These are phyloP conservation scores for Phaseolus lunatus DNA, from an alignment of 306 rosid genomes.

Conservation along the genomic window DNA sequence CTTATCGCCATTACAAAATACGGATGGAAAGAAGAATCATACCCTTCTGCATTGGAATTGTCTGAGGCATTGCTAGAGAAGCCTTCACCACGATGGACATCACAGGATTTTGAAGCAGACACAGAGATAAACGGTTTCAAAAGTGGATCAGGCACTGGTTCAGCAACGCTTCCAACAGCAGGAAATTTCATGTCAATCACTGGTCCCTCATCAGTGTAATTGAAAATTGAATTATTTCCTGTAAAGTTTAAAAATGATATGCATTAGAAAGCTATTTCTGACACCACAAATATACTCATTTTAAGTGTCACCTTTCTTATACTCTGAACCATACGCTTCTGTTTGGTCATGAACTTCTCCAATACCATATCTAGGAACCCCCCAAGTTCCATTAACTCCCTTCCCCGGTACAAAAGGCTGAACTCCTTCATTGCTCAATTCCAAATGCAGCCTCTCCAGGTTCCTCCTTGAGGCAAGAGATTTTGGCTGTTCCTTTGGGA, in stretches of 20 bases:
- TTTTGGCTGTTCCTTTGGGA: not conserved
- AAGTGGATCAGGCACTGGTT: not conserved
- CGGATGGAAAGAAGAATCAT: slow-evolving; percentile 8
- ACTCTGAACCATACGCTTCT: not conserved
- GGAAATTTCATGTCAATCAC: not conserved
- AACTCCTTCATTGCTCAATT: not conserved
- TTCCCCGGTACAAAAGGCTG: not conserved
- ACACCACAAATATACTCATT: not conserved
- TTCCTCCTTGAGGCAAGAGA: not conserved
- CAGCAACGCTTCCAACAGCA: not conserved
- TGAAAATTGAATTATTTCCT: slow-evolving; percentile 46
- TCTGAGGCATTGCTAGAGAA: slow-evolving; percentile 40
- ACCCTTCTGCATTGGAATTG: slow-evolving; percentile 57
- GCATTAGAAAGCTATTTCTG: slow-evolving; percentile 19
- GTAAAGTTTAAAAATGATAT: slow-evolving; percentile 34
- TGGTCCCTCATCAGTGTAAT: slow-evolving; percentile 46
- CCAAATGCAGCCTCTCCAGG: not conserved
- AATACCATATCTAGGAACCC: not conserved
- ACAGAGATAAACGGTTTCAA: not conserved
- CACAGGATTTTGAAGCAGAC: not conserved
- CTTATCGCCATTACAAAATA: not conserved
- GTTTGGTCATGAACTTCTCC: not conserved
- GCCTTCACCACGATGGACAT: slow-evolving; percentile 38
- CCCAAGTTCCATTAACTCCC: not conserved
- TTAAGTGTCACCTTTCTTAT: slow-evolving; percentile 9